These are phyloP conservation scores for Paramecium sonneborni DNA, from an alignment of 73 alveolate species.

Conservation along the genomic window DNA sequence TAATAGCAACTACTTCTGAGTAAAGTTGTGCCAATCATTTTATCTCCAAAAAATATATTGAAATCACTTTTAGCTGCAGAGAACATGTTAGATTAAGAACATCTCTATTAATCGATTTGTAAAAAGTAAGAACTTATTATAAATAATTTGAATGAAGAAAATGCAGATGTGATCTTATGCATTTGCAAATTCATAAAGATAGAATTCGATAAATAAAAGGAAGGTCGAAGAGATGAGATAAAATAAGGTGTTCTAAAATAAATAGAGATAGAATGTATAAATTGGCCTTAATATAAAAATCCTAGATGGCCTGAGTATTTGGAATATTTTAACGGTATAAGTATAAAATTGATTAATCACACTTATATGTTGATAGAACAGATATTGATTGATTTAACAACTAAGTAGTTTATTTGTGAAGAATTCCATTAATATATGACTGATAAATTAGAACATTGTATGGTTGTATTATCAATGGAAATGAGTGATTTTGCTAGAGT, in stretches of 20 bases:
- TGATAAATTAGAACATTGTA: background rate
- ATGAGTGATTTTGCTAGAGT: conserved; percentile 17
- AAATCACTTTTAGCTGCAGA: background rate
- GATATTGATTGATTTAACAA: background rate
- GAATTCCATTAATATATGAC: conserved; percentile 35
- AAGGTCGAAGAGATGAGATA: background rate
- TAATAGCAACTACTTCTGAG: background rate
- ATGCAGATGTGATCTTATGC: background rate
- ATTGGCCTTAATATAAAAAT: background rate
- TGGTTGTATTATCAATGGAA: background rate
- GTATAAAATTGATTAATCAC: background rate
- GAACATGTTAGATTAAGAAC: background rate
- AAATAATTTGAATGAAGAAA: background rate
- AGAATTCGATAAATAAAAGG: background rate
- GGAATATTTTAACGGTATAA: background rate
- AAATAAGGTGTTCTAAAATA: background rate
- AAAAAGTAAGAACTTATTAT: conserved; percentile 18
- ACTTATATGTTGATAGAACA: background rate
- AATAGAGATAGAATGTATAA: background rate
- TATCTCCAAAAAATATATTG: background rate
- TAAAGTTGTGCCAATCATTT: background rate
- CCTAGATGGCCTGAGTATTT: conserved; percentile 25
- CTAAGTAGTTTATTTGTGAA: background rate
- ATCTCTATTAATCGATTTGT: background rate
- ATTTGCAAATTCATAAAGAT: background rate